Percentiles rank a stretch among this genome's conserved stretches.
phyloP scores from a whole-genome alignment of 2,329 filamentous ascomycete genomes.

The Neurospora crassa region DNA sequence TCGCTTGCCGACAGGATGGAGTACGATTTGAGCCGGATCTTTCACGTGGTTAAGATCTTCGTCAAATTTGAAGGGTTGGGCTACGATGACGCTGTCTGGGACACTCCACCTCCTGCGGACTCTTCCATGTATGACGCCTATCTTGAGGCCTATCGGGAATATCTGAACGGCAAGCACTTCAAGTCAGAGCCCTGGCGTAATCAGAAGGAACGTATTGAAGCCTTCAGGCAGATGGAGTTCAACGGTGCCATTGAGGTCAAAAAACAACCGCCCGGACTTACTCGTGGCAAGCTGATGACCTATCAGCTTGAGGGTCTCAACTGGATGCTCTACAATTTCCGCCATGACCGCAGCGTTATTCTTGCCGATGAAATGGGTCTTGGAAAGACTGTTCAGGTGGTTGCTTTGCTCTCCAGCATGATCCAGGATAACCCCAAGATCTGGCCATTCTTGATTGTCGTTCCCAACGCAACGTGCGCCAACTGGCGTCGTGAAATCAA shows the following conservation, averaged over 20 bases:
- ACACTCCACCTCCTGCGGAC: slow-evolving; percentile 61
- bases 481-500: slow-evolving; percentile 98
- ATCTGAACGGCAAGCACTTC: slow-evolving; percentile 70
- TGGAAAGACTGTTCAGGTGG: slow-evolving; percentile 92
- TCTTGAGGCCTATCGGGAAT: slow-evolving; percentile 74
- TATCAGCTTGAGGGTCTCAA: slow-evolving; percentile 92
- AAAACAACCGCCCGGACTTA: slow-evolving; percentile 63
- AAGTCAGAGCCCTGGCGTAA: slow-evolving; percentile 40
- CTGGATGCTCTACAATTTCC: slow-evolving; percentile 90
- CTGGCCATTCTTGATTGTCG: slow-evolving; percentile 88
- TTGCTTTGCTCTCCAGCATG: slow-evolving; percentile 69
- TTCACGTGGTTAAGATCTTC: slow-evolving; percentile 61
- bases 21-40: slow-evolving; percentile 61
- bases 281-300: slow-evolving; percentile 76
- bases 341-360: slow-evolving; percentile 72
- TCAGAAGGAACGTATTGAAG: slow-evolving; percentile 58
- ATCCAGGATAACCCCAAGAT: slow-evolving; percentile 58
- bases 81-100: slow-evolving; percentile 90
- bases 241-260: slow-evolving; percentile 54
- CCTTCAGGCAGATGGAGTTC: slow-evolving; percentile 59
- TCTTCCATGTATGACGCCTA: slow-evolving; percentile 71
- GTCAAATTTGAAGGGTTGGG: slow-evolving; percentile 90
- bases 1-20: slow-evolving; percentile 47
- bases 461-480: slow-evolving; percentile 90
- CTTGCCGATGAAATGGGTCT: slow-evolving; percentile 97